A percentile compares a stretch with the other conserved stretches of the same genome.
Evolutionary conservation across 768 basidiomycete genomes (phyloP).

Genomic region (Tulasnella sp.): DNA sequence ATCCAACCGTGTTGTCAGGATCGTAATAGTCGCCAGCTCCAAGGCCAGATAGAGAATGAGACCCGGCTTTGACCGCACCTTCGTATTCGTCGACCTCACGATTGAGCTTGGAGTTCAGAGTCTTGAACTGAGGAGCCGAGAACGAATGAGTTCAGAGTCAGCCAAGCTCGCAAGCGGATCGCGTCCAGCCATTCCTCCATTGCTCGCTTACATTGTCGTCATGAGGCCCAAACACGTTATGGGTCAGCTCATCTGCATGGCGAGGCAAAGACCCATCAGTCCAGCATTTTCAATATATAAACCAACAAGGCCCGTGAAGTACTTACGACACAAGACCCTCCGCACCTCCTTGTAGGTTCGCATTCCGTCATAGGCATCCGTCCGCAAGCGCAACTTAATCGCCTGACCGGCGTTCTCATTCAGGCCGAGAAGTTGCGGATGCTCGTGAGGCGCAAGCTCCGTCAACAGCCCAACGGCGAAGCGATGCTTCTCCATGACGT

Average conservation of each 20-base stretch:
- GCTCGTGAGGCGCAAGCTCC: conserved; percentile 68
- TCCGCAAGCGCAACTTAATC: conserved; percentile 59
- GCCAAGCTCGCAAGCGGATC: neutral
- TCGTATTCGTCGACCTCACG: conserved; percentile 63
- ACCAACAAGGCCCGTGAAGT: neutral
- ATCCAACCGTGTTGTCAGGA: conserved; percentile 23
- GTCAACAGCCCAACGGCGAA: conserved; percentile 60
- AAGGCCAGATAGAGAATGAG: conserved; percentile 39
- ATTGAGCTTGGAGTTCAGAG: conserved; percentile 62
- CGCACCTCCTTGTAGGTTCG: conserved; percentile 52
- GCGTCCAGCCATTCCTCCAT: neutral
- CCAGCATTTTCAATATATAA: too few relatives aligned
- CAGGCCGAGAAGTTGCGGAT: conserved; percentile 55
- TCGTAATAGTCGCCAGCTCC: conserved; percentile 36
- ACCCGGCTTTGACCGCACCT: conserved; percentile 37
- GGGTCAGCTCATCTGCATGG: conserved; percentile 46
- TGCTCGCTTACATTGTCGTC: conserved; percentile 49
- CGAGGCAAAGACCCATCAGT: neutral
- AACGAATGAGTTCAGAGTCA: too few relatives aligned
- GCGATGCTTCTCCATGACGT: conserved; percentile 59
- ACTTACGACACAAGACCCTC: conserved; percentile 48
- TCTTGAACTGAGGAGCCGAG: conserved; percentile 71
- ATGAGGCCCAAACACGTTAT: conserved; percentile 64
- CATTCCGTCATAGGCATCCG: conserved; percentile 63
- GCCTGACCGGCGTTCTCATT: conserved; percentile 37